phyloP scores from a whole-genome alignment of 257 asterid genomes.

The Nyctanthes arbortristis region DNA sequence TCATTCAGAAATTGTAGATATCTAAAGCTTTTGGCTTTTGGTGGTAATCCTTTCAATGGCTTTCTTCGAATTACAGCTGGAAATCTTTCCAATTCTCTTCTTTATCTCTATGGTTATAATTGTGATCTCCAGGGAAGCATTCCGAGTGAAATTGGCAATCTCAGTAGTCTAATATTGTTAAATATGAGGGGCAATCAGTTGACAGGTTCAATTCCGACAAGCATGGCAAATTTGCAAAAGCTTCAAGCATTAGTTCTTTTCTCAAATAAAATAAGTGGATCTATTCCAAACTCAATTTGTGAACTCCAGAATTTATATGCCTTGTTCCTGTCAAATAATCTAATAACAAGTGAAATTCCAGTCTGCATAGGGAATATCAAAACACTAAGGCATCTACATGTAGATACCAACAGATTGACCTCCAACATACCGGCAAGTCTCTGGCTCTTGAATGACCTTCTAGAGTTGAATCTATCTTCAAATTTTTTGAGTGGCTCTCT shows the following conservation, averaged over 20 bases:
- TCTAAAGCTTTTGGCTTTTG: not conserved
- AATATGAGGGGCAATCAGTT: not conserved
- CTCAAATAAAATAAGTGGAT: no score
- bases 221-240: not conserved
- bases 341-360: not conserved
- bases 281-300: constrained; percentile 4
- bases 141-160: no score
- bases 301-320: not conserved
- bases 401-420: no score
- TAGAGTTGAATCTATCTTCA: no score
- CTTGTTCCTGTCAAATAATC: not conserved
- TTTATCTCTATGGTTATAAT: not conserved
- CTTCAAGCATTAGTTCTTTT: no score
- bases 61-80: constrained; percentile 14
- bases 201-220: constrained; percentile 9
- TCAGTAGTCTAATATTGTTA: not conserved
- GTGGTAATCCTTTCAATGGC: constrained; percentile 1
- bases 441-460: no score
- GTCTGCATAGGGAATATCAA: constrained; percentile 8
- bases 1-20: constrained; percentile 25
- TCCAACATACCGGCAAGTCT: no score
- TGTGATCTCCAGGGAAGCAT: no score
- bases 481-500: no score
- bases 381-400: no score
- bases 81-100: constrained; percentile 2